Evolutionary conservation across 306 rosid species (phyloP), one percentile per base, ranked within the genome.

Genomic region (Dalbergia cochinchinensis): DNA sequence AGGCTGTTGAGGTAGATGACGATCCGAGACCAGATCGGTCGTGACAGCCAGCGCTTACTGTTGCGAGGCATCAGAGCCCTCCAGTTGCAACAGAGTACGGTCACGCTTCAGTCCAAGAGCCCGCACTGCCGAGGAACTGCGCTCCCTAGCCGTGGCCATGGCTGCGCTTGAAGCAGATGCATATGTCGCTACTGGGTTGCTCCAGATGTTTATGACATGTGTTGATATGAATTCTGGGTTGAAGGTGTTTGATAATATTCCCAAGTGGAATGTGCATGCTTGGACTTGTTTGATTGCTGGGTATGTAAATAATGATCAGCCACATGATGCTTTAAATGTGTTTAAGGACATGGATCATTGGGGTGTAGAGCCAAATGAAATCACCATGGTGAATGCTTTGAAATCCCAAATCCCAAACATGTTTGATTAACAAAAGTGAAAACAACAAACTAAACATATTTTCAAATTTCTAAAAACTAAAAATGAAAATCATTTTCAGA

Each of bases 241-340:
- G 39, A 87, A 94, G 78, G 86, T 92, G 88, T 94, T 92, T 80
- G 91, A 90, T 69, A 55, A 15, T 50, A 88, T 89, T 78, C 90
- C 94, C 0, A 87, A 90, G 83, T 74, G 87, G 87, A 94, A 88
- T 83, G 91, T 92, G 71, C 94, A 88, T 63, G 98, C 94, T 78
- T 94, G 97, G 96, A 86, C 91, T 78, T 84, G 90, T 80, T 86
- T 94, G 86, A 87, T 94, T 92, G 78, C 87, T 11, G 93, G 88
- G 85, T 84, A 73, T 76, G 84, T 92, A 13, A 85, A 61, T 41
- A 86, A 73, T 55, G 55, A 80, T 68, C 78, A 55, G 11, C 59
- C 89, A 6, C 3, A 11, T 45, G 71, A 37, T 61, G 92, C 96
- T 76, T 19, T 92, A 58, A 74, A 79, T 83, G 82, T 83, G 80